Conservation (phyloP, 192 early-diverging fungal species). For the Backusella luteola region DNA sequence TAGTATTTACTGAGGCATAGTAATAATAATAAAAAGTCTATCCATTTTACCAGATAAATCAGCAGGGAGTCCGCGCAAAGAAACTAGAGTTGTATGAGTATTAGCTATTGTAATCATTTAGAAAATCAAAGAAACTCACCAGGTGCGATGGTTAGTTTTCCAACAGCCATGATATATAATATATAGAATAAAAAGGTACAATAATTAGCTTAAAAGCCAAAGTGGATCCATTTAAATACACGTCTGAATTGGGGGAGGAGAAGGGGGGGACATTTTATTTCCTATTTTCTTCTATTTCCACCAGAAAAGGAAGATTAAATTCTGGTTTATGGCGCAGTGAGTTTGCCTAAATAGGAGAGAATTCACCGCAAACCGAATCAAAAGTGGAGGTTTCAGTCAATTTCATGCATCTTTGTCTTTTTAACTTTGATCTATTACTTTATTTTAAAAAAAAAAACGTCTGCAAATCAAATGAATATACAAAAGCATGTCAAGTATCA, state of each 20-base stretch:
- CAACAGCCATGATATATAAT: conserved; percentile 7
- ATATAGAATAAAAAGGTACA: not conserved
- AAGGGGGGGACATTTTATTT: not conserved
- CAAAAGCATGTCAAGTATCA: not conserved
- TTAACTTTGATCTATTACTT: not conserved
- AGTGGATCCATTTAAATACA: not conserved
- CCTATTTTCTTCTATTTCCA: not conserved
- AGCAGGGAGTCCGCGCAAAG: conserved; percentile 10
- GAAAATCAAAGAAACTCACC: not conserved
- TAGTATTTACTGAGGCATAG: not conserved
- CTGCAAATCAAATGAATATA: too few relatives aligned
- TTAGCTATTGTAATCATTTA: not conserved
- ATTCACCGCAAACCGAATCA: not conserved
- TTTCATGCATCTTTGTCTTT: not conserved
- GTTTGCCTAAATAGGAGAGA: not conserved
- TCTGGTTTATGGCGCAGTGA: not conserved
- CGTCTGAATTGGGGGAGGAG: not conserved
- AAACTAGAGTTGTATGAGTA: conserved; percentile 7
- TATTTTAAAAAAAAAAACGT: not conserved
- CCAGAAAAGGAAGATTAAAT: not conserved
- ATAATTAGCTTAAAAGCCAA: not conserved
- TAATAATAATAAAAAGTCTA: not conserved
- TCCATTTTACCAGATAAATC: not conserved
- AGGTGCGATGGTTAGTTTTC: conserved; percentile 11
- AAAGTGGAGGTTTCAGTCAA: not conserved